Percentiles rank a stretch among this genome's conserved stretches.
Conservation (phyloP, 1,284 basidiomycete genomes). For the Xerocomus tenax region DNA sequence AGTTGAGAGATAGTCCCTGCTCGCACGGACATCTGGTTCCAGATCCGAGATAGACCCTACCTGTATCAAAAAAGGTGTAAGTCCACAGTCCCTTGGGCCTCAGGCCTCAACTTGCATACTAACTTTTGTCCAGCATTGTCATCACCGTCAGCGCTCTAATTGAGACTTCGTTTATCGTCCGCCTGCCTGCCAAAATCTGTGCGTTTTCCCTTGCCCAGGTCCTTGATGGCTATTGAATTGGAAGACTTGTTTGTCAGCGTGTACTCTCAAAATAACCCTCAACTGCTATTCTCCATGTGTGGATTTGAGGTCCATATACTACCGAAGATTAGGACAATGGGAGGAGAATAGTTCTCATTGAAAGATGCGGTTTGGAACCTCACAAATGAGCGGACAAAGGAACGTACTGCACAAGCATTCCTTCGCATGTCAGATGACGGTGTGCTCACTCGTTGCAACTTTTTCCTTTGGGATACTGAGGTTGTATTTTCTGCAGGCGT, state of each 20-base stretch:
- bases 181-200: no score
- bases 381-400: constrained; percentile 92
- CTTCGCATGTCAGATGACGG: constrained; percentile 94
- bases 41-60: no score
- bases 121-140: no score
- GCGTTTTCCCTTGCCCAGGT: constrained; percentile 85
- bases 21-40: no score
- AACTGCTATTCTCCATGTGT: constrained; percentile 95
- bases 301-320: constrained; percentile 96
- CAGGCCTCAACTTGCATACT: no score
- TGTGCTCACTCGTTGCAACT: constrained; percentile 18
- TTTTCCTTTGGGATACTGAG: constrained; percentile 15
- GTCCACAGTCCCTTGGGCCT: no score
- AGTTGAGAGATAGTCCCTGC: no score
- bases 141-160: no score
- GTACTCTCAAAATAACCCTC: constrained; percentile 96
- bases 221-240: constrained; percentile 98
- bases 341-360: constrained; percentile 91
- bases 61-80: no score
- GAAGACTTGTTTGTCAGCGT: constrained; percentile 95
- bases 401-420: constrained; percentile 95
- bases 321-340: constrained; percentile 90
- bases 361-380: constrained; percentile 98
- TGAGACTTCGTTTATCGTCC: no score
- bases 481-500: constrained; percentile 50